Conservation (phyloP, 768 basidiomycete species). For the Tremella yokohamensis region DNA sequence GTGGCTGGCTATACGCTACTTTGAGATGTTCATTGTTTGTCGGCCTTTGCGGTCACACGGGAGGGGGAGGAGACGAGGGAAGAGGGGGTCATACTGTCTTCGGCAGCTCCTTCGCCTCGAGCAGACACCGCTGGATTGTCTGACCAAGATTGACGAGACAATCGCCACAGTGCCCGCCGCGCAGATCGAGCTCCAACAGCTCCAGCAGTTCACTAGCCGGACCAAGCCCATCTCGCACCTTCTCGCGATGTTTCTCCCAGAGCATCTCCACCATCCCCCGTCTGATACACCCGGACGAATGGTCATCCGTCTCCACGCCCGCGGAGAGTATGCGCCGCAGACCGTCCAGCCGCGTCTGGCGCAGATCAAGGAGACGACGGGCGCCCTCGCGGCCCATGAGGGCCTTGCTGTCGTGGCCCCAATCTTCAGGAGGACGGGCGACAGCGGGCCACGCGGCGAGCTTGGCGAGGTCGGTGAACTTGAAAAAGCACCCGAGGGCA, state of each 20-base stretch:
- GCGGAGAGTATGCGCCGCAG: constrained; percentile 24
- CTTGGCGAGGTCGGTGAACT: constrained; percentile 35
- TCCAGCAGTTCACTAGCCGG: constrained; percentile 26
- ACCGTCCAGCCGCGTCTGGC: constrained; percentile 14
- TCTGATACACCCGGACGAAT: constrained; percentile 15
- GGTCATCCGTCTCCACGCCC: constrained; percentile 20
- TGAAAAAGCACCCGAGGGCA: constrained; percentile 38
- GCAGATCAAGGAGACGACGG: constrained; percentile 17
- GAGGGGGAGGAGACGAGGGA: no score
- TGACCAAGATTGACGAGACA: constrained; percentile 29
- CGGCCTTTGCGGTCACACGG: no score
- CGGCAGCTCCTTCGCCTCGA: constrained; percentile 28
- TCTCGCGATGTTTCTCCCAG: constrained; percentile 19
- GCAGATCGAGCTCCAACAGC: constrained; percentile 30
- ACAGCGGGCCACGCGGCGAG: constrained; percentile 22
- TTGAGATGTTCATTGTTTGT: no score
- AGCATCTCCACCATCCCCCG: constrained; percentile 6
- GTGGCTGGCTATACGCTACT: no score
- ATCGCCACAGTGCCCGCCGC: constrained; percentile 29
- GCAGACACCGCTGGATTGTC: constrained; percentile 25
- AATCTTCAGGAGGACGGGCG: constrained; percentile 15
- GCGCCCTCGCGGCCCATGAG: constrained; percentile 28
- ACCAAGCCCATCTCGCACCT: constrained; percentile 7
- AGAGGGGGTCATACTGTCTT: constrained; percentile 14
- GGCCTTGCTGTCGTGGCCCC: constrained; percentile 19